Base-by-base conservation (phyloP, 2,329 filamentous ascomycete genomes). In the Fusarium veterinarium region DNA sequence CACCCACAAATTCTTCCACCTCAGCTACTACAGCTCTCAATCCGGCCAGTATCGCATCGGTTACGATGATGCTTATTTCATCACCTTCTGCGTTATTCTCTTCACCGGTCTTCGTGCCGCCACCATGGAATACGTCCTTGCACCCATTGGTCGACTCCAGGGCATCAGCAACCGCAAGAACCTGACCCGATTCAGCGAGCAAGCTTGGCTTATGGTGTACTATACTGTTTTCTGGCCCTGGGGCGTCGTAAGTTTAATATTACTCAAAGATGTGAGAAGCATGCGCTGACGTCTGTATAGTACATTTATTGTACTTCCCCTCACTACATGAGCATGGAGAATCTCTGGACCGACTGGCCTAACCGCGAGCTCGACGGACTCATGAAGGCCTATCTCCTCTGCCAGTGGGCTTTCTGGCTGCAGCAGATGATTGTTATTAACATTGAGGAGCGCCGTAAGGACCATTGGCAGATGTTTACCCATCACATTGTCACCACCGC, bases 401-500 rank as follows among this genome's bases (percentile, higher is more conserved):
- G 92, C 19, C 95, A 98, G 81, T 93, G 95, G 83, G 91, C 92
- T 30, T 98, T 98, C 82, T 98, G 94, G 92, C 83, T 98, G 52
- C 95, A 98, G 84, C 95, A 97, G 83, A 93, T 98, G 73, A 86
- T 98, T 37, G 94, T 98, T 64, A 94, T 98, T 80, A 92, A 98
- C 83, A 95, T 98, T 67, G 96, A 99, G 83, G 93, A 97, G 83
- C 91, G 93, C 74, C 90, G 96, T 78, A 98, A 98, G 84, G 96
- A 99, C 78, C 92, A 98, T 83, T 93, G 91, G 85, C 95, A 98
- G 83, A 98, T 98, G 96, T 91, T 98, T 75, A 92, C 91, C 23
- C 96, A 98, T 82, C 96, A 99, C 84, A 89, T 98, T 79, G 91
- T 98, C 80, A 99, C 96, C 25, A 93, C 91, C 78, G 85, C 87